Evolutionary conservation across 768 basidiomycete genomes (phyloP).

Genomic region (Gyrodon lividus): DNA sequence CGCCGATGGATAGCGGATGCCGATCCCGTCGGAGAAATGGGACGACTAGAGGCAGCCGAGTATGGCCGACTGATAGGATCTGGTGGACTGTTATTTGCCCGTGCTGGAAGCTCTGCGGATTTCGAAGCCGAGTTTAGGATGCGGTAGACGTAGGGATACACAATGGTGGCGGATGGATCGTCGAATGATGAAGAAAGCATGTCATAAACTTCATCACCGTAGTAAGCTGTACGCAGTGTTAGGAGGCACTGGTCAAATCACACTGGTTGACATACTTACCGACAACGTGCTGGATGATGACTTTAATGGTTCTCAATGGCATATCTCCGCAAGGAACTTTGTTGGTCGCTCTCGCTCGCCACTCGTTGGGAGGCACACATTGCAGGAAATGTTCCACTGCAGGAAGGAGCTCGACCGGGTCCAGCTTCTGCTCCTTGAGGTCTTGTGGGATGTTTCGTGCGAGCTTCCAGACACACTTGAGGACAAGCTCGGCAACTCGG

Average conservation of each 20-base stretch:
- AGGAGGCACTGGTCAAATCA: slow-evolving; percentile 16
- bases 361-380: slow-evolving; percentile 92
- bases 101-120: slow-evolving; percentile 34
- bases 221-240: slow-evolving; percentile 53
- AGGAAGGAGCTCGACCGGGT: slow-evolving; percentile 85
- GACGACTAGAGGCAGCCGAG: slow-evolving; percentile 65
- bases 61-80: slow-evolving; percentile 46
- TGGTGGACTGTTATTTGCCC: slow-evolving; percentile 24
- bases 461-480: slow-evolving; percentile 98
- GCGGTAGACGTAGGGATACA: slow-evolving; percentile 92
- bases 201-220: slow-evolving; percentile 89
- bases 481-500: slow-evolving; percentile 86
- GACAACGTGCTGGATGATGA: slow-evolving; percentile 95
- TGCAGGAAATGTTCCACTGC: slow-evolving; percentile 94
- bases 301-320: slow-evolving; percentile 97
- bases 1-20: slow-evolving; percentile 51
- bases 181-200: slow-evolving; percentile 88
- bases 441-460: slow-evolving; percentile 93
- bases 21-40: slow-evolving; percentile 70
- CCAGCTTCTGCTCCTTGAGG: slow-evolving; percentile 72
- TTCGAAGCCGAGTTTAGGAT: slow-evolving; percentile 73
- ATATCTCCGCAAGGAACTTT: slow-evolving; percentile 95
- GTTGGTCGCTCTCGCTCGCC: slow-evolving; percentile 88
- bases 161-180: slow-evolving; percentile 95
- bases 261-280: slow-evolving; percentile 53